These are phyloP conservation scores for Cladophialophora immunda DNA, from an alignment of 2,329 filamentous ascomycete species.

Conservation along the genomic window DNA sequence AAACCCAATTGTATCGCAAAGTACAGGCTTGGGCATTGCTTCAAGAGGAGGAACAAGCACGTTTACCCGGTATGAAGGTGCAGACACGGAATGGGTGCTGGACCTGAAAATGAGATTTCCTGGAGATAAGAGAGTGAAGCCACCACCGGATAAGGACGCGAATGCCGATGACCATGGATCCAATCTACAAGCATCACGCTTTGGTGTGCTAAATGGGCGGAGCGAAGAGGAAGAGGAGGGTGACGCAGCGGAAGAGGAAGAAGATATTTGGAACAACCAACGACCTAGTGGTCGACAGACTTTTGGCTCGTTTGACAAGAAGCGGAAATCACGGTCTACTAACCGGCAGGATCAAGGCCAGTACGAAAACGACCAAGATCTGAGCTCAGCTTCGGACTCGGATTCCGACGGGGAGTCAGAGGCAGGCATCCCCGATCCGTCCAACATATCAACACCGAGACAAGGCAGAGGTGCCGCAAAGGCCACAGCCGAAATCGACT, in stretches of 20 bases:
- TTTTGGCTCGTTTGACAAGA: conserved; percentile 37
- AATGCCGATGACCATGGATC: neutral
- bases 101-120: conserved; percentile 30
- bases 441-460: conserved; percentile 4
- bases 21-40: neutral
- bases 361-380: conserved; percentile 20
- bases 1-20: conserved; percentile 17
- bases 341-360: neutral
- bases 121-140: neutral
- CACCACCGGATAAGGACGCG: neutral
- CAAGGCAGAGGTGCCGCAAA: neutral
- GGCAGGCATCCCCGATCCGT: conserved; percentile 1
- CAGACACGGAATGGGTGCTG: conserved; percentile 41
- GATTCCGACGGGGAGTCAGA: conserved; percentile 17
- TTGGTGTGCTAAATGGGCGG: neutral
- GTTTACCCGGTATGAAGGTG: conserved; percentile 28
- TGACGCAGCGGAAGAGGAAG: conserved; percentile 20
- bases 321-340: conserved; percentile 18
- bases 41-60: conserved; percentile 31
- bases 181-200: neutral
- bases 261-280: conserved; percentile 34
- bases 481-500: conserved; percentile 21
- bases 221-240: conserved; percentile 18
- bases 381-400: conserved; percentile 28
- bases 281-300: conserved; percentile 36